Base-by-base conservation (phyloP, 192 early-diverging fungal species). In the Backusella parvicylindrica region DNA sequence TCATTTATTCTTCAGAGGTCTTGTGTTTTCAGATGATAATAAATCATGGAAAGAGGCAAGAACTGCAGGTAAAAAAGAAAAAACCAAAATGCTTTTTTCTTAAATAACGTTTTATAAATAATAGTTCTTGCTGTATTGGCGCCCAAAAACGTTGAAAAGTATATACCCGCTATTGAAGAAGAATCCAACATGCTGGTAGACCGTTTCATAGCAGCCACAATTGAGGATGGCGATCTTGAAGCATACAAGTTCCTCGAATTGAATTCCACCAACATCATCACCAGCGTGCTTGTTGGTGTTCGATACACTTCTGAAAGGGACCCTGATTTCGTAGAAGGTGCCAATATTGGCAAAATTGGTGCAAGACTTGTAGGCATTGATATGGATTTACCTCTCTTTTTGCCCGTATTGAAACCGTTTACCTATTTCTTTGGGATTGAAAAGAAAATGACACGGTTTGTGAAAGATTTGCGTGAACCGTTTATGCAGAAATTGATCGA, bases 61-160 rank as follows among this genome's bases (percentile, higher is more conserved):
- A 63, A n/a, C 71, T 2, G 71, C 71, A 72, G 53, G 71, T 72
- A 72, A 33, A 28, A n/a, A 53, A 31, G 11, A 32, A 12, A 36
- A 60, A 60, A 30, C 11, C 0, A 21, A 9, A 1, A 28, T 2
- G n/a, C 23, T n/a, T 31, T n/a, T 28, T 7, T 31, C 15, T 18
- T 0, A 13, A 13, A 1, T 35, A 18, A 2, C 1, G 6, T 28
- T 1, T 7, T 38, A 40, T 41, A 28, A 69, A 28, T 47, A 31
- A 16, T 28, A 72, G 71, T 36, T n/a, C n/a, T 72, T 31, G 49
- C 50, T 60, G 35, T 63, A 7, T 16, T 72, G 32, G 49, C 53
- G 1, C 71, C 71, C 26, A 72, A 72, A 18, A 35, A 53, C 36
- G 32, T 72, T 6, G 50, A 56, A 16, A 33, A 35, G 7, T 63